Evolutionary conservation across 371 early-diverging fungal species (phyloP), one percentile per base, ranked within the genome.

Genomic region (Entomophthora muscae): DNA sequence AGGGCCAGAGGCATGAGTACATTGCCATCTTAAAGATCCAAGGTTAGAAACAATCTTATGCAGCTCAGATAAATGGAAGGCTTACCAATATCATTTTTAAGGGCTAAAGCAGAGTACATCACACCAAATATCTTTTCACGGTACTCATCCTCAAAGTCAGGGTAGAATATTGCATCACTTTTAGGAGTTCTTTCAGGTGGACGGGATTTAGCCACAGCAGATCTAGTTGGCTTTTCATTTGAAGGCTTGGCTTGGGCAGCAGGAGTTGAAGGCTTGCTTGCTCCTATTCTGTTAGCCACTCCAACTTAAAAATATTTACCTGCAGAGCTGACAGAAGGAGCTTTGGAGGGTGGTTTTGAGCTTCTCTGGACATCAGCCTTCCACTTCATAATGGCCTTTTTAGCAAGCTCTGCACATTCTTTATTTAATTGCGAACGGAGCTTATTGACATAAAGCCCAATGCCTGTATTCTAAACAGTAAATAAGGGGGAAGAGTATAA

Each of bases 51-150:
- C 55, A 17, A 53, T 57, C n/a, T 28, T 23, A 61, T 29, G 3
- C 0, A 17, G 3, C 1, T 53, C 51, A 2, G 5, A 3, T 28
- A 17, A 17, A 33, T 32, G 23, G 23, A 53, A 51, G 53, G 59
- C 69, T 61, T 76, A 88, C 88, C 83, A 61, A 78, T 78, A 68
- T 72, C 76, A 52, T 84, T 82, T 52, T 83, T 89, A 1, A 77
- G 70, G 0, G 81, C 88, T 60, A 97, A 71, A 0, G 92, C 84
- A 64, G 80, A 72, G 68, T 93, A 93, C 63, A 95, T 71, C 68
- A 97, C 73, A 61, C 90, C 91, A 62, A 85, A 79, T 53, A 86
- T 85, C 64, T 84, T 88, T 66, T 93, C 90, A 26, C 98, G 82
- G 29, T 80, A 75, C 24, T 72, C 73, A 64, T 82, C 86, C n/a